Evolutionary conservation across 2,329 filamentous ascomycete species (phyloP).

Genomic region (Colletotrichum noveboracense): DNA sequence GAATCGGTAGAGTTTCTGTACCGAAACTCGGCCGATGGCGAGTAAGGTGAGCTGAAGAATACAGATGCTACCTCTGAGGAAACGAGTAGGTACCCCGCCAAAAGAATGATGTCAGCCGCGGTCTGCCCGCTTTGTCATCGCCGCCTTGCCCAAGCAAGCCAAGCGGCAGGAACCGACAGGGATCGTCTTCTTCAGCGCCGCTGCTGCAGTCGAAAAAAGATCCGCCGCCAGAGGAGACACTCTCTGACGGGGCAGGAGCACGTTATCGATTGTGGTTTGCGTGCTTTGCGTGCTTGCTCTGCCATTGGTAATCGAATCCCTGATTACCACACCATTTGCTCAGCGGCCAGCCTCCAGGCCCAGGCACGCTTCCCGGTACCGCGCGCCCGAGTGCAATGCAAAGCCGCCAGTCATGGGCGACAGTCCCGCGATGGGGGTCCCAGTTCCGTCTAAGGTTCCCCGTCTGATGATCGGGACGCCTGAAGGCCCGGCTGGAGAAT

Average conservation of each 20-base stretch:
- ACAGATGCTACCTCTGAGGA: not conserved
- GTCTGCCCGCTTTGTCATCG: not conserved
- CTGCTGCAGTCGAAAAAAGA: not conserved
- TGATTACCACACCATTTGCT: slow-evolving; percentile 20
- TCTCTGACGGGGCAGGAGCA: not conserved
- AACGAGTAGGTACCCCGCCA: not conserved
- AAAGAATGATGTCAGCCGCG: not conserved
- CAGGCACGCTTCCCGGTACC: not conserved
- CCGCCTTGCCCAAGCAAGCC: not conserved
- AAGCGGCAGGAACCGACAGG: not conserved
- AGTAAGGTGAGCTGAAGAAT: not conserved
- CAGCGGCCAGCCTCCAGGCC: not conserved
- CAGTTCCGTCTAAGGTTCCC: slow-evolving; percentile 35
- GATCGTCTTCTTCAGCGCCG: not conserved
- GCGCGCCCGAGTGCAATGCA: not conserved
- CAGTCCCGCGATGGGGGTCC: not conserved
- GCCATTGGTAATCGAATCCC: slow-evolving; percentile 4
- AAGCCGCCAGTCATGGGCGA: not conserved
- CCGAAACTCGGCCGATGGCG: not conserved
- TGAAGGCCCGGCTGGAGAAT: not conserved
- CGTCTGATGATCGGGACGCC: slow-evolving; percentile 7
- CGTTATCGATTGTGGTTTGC: not conserved
- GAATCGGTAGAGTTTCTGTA: not conserved
- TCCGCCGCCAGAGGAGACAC: not conserved
- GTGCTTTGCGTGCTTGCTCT: not conserved